Base-by-base conservation (phyloP, 192 early-diverging fungal species). In the Coemansia sp. region DNA sequence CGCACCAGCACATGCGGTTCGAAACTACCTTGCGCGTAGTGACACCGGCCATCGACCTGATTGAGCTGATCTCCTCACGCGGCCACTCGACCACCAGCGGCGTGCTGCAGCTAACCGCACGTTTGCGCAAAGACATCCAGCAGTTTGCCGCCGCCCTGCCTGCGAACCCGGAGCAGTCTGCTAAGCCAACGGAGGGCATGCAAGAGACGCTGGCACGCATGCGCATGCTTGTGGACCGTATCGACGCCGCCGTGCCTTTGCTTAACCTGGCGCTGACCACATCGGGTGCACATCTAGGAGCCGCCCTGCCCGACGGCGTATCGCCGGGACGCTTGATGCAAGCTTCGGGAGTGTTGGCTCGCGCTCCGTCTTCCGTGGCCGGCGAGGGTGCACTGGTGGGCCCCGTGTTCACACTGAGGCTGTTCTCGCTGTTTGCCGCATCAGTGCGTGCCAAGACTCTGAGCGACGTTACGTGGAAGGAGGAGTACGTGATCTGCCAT, bases 391-490 rank as follows among this genome's bases (percentile, higher is more conserved):
- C 39, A 10, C 21, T 57, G 24, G 75, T 83, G 11, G 79, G 81
- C 0, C 50, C 69, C 30, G 50, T 52, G 4, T 88, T 88, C 61
- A 54, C 53, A 0, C 55, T 87, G 17, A 82, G 75, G 4, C 61
- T 92, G 25, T 92, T 90, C 63, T 85, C 81, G 4, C 57, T 91
- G 57, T 92, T 92, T 66, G 66, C 80, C 9, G 84, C 76, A 0
- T 87, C 86, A 9, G 81, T 86, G 0, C 59, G 88, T 3, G 79
- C 84, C 13, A 83, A 83, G 53, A 64, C 80, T 6, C 73, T 69
- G 30, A 47, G 63, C 5, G 87, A 88, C 15, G 87, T 84, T 52
- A 91, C 90, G 2, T 92, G 91, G 91, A 90, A 90, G 61, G 91
- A 92, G 63, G 91, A 92, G 53, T 85, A 81, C 52, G 80, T 71